These are phyloP conservation scores for Calonectria montana DNA, from an alignment of 2,329 filamentous ascomycete genomes.

Conservation along the genomic window DNA sequence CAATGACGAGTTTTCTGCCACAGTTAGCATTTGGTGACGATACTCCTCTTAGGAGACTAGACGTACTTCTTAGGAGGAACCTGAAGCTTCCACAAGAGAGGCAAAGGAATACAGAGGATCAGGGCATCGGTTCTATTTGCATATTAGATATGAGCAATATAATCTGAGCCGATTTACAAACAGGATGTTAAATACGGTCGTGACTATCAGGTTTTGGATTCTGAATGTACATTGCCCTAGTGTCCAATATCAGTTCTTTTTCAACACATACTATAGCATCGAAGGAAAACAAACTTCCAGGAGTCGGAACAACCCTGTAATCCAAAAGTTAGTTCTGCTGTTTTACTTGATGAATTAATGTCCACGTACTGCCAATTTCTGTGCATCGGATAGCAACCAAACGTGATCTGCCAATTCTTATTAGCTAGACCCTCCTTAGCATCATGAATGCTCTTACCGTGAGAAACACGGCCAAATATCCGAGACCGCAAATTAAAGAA, in stretches of 20 bases:
- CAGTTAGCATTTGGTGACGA: not conserved
- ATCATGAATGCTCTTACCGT: slow-evolving; percentile 18
- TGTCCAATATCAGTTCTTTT: not conserved
- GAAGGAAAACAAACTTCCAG: slow-evolving; percentile 22
- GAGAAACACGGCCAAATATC: slow-evolving; percentile 34
- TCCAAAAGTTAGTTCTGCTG: not conserved
- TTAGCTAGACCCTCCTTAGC: not conserved
- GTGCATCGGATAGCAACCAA: slow-evolving; percentile 35
- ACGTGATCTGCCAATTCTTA: slow-evolving; percentile 21
- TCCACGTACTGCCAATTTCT: slow-evolving; percentile 39
- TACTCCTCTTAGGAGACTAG: rapidly evolving
- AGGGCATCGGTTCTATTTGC: slow-evolving; percentile 24
- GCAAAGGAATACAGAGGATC: slow-evolving; percentile 34
- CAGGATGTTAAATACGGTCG: slow-evolving; percentile 37
- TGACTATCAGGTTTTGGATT: slow-evolving; percentile 35
- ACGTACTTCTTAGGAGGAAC: slow-evolving; percentile 34
- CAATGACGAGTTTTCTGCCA: slow-evolving; percentile 38
- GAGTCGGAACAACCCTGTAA: slow-evolving; percentile 31
- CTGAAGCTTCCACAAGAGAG: slow-evolving; percentile 37
- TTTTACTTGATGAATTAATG: rapidly evolving
- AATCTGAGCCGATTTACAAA: not conserved
- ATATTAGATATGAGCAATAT: not conserved
- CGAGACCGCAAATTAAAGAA: not conserved
- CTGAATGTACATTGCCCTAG: slow-evolving; percentile 30
- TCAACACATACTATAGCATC: rapidly evolving